A percentile compares a stretch with the other conserved stretches of the same genome.
Evolutionary conservation across 169 alveolate genomes (phyloP).

Genomic region (Theileria equi): DNA sequence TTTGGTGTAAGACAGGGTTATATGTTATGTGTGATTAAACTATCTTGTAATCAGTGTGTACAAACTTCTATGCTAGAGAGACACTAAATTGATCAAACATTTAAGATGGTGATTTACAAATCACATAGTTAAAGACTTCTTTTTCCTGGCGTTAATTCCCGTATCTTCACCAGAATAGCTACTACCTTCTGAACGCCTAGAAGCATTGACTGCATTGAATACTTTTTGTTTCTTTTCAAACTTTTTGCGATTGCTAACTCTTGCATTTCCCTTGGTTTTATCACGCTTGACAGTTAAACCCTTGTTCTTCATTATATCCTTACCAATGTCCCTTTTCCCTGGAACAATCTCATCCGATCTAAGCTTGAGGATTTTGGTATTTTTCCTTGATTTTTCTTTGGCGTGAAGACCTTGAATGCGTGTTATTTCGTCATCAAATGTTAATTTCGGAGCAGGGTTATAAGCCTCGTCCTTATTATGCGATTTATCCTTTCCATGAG

Average conservation of each 20-base stretch:
- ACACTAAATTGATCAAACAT: too few relatives aligned
- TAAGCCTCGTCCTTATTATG: background rate
- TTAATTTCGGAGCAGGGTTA: background rate
- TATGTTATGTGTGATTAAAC: too few relatives aligned
- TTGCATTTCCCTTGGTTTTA: constrained; percentile 91
- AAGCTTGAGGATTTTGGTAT: constrained; percentile 5
- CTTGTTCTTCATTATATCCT: constrained; percentile 83
- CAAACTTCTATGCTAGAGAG: too few relatives aligned
- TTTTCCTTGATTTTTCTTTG: constrained; percentile 18
- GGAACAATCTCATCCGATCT: constrained; percentile 7
- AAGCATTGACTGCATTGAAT: constrained; percentile 64
- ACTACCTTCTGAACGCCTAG: constrained; percentile 65
- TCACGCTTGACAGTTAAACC: constrained; percentile 89
- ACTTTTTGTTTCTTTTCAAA: constrained; percentile 81
- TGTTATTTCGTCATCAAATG: constrained; percentile 25
- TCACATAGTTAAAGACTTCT: constrained; percentile 72
- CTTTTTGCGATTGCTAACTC: constrained; percentile 87
- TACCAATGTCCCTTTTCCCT: constrained; percentile 58
- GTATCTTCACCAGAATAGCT: constrained; percentile 81
- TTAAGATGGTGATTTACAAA: too few relatives aligned
- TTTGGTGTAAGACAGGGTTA: too few relatives aligned
- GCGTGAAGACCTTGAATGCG: constrained; percentile 1
- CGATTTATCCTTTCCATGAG: background rate
- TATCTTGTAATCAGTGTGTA: too few relatives aligned
- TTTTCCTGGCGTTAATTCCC: constrained; percentile 78